Conservation (phyloP, 1,139 yeast genomes). For the Sugiyamaella sp. region DNA sequence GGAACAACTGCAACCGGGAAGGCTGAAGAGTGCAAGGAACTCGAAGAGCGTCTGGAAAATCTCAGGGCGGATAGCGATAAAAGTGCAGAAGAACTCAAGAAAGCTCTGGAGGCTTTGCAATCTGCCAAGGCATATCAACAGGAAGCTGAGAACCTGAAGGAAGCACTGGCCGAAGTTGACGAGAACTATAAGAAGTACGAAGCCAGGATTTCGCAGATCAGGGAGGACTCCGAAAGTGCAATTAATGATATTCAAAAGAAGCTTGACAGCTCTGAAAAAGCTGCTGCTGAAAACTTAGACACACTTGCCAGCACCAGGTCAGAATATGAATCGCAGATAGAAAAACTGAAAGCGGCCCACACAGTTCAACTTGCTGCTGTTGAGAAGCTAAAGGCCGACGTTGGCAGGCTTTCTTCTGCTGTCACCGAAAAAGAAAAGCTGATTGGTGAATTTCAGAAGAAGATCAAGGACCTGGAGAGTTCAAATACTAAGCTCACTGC, state of each 20-base stretch:
- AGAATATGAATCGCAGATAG: constrained; percentile 17
- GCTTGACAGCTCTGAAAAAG: constrained; percentile 24
- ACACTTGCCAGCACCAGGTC: constrained; percentile 28
- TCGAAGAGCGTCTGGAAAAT: constrained; percentile 16
- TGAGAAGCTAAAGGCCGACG: constrained; percentile 14
- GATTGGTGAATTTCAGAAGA: constrained; percentile 26
- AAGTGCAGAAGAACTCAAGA: not conserved
- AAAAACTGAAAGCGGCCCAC: constrained; percentile 19
- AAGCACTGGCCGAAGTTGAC: constrained; percentile 2
- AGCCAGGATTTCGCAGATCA: not conserved
- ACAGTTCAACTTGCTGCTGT: constrained; percentile 18
- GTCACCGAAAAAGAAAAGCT: constrained; percentile 30
- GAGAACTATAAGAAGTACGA: not conserved
- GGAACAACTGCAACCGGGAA: constrained; percentile 51
- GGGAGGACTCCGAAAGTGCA: constrained; percentile 13
- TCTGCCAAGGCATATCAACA: too few relatives aligned
- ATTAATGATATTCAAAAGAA: constrained; percentile 25
- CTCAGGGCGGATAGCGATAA: constrained; percentile 1
- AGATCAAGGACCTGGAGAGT: constrained; percentile 28
- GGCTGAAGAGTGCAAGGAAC: not conserved
- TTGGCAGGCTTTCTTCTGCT: constrained; percentile 25
- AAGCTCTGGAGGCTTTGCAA: too few relatives aligned
- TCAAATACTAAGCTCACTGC: constrained; percentile 35
- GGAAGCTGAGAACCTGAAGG: too few relatives aligned
- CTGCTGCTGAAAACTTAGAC: constrained; percentile 28